Evolutionary conservation across 192 early-diverging fungal genomes (phyloP).

Genomic region (Ambispora gerdemannii): DNA sequence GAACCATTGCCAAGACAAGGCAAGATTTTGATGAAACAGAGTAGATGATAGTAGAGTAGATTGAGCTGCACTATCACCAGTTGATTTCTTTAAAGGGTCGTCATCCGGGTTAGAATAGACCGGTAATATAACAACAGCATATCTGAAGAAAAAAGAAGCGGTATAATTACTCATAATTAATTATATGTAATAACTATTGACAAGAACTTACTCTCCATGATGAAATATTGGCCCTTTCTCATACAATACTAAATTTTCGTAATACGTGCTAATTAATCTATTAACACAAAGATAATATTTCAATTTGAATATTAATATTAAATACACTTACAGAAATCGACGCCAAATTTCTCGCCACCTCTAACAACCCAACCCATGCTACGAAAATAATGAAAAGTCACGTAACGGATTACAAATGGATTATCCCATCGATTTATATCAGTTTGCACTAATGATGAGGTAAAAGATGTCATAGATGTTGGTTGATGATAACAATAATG

Average conservation of each 20-base stretch:
- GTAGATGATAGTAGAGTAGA: conserved; percentile 30
- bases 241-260: conserved; percentile 48
- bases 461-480: background rate
- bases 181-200: too few species aligned
- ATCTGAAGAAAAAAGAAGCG: conserved; percentile 9
- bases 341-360: conserved; percentile 81
- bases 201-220: conserved; percentile 51
- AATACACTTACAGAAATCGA: conserved; percentile 60
- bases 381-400: conserved; percentile 80
- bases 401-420: conserved; percentile 65
- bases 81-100: background rate
- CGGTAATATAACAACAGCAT: conserved; percentile 29
- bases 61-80: background rate
- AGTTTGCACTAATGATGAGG: background rate
- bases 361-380: conserved; percentile 80
- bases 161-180: too few species aligned
- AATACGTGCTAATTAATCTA: background rate
- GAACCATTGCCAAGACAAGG: conserved; percentile 48
- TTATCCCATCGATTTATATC: conserved; percentile 32
- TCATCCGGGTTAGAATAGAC: background rate
- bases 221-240: conserved; percentile 52
- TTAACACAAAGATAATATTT: background rate
- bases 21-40: conserved; percentile 5
- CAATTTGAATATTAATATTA: too few species aligned
- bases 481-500: background rate